Evolutionary conservation across 2,329 filamentous ascomycete species (phyloP), one percentile per base, ranked within the genome.

Genomic region (Fusarium circinatum): DNA sequence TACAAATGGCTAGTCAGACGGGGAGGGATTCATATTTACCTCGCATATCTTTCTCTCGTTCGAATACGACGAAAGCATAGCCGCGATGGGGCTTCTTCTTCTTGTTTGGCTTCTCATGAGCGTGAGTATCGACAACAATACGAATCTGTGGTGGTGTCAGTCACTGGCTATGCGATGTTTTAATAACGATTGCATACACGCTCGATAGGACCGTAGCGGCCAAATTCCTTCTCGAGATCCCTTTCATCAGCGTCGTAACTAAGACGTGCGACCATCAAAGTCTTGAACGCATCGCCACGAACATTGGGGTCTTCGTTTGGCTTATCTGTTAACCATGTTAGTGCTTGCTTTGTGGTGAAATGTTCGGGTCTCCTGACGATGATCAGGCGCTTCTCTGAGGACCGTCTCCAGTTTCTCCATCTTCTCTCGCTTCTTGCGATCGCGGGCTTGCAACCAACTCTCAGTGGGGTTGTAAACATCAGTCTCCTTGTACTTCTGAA

Each of bases 21-120:
- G 72, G 62, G 54, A 42, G 51, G 67, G 55, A 52, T 82, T 55
- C 82, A 80, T 82, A 83, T 84, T 90, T 97, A 98, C 95, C 95
- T 94, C 97, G 97, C 95, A 98, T 98, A 82, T 98, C 96, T 84
- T 96, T 95, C 85, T 98, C 96, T 82, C 94, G 92, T 84, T 98
- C 96, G 81, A 96, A 99, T 62, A 98, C 94, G 77, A 99, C 93
- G 81, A 99, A 99, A 70, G 94, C 96, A 83, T 99, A 99, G 71
- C 96, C 96, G 79, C 92, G 89, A 80, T 97, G 94, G 57, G 92
- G 86, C 85, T 95, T 95, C 80, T 92, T 92, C 81, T 94, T 92
- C 84, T 95, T 94, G 79, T 92, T 93, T 64, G 88, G 90, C 82
- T 88, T 92, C 80, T 89, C 89, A 76, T 88, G 84, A 70, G 90